Evolutionary conservation across 106 monocot genomes (phyloP).

Genomic region (Agapanthus africanus): DNA sequence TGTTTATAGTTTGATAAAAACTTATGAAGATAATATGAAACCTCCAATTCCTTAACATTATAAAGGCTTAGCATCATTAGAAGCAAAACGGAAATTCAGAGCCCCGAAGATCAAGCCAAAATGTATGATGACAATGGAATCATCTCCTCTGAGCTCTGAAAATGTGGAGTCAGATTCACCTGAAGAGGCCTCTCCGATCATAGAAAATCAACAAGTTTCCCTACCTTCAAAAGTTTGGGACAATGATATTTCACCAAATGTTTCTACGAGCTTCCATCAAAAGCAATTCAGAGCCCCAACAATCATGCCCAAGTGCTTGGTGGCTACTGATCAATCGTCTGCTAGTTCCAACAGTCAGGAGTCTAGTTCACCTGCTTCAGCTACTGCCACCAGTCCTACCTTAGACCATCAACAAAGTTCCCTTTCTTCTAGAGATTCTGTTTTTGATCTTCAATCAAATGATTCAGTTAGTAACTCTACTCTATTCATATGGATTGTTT

Average conservation of each 20-base stretch:
- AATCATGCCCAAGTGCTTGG: constrained; percentile 18
- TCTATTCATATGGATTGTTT: not conserved
- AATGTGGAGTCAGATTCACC: constrained; percentile 24
- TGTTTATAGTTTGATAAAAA: not conserved
- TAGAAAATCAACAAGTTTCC: constrained; percentile 10
- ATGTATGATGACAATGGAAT: constrained; percentile 11
- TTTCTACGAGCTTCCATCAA: constrained; percentile 7
- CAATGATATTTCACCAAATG: constrained; percentile 16
- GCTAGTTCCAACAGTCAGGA: constrained; percentile 9
- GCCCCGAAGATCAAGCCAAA: constrained; percentile 59
- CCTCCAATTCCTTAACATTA: constrained; percentile 32
- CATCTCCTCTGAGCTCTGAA: constrained; percentile 18
- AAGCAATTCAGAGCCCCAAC: constrained; percentile 52
- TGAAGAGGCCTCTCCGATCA: constrained; percentile 20
- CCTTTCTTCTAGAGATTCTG: constrained; percentile 14
- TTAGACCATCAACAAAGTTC: constrained; percentile 10
- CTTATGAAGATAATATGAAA: not conserved
- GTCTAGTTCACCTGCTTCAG: constrained; percentile 21
- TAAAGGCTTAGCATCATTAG: constrained; percentile 82
- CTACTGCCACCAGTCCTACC: constrained; percentile 20
- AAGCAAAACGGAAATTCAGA: constrained; percentile 89
- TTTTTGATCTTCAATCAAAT: constrained; percentile 6
- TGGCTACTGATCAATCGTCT: constrained; percentile 15
- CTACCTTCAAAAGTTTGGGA: constrained; percentile 10
- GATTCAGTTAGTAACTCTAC: not conserved